phyloP scores from a whole-genome alignment of 352 stramenopile species.

The Stephanocyclus meneghinianus region DNA sequence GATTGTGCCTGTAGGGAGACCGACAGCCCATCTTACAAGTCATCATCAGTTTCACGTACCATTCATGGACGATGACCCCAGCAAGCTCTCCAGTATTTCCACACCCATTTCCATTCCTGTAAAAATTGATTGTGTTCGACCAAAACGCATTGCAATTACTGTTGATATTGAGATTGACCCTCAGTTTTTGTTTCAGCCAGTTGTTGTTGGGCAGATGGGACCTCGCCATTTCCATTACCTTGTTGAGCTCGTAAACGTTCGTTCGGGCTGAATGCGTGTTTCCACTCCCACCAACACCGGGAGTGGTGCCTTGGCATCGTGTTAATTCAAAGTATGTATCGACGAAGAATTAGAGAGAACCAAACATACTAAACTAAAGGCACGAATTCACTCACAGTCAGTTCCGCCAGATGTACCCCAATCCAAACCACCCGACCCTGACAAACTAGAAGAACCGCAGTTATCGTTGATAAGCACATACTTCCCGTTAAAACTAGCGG shows the following conservation, averaged over 20 bases:
- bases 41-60: neutral
- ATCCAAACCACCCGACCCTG: slow-evolving; percentile 6
- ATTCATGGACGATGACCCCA: slow-evolving; percentile 32
- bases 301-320: neutral
- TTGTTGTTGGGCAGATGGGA: slow-evolving; percentile 29
- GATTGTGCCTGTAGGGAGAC: neutral
- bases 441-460: slow-evolving; percentile 14
- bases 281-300: slow-evolving; percentile 9
- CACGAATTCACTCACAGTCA: slow-evolving; percentile 10
- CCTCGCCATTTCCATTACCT: slow-evolving; percentile 32
- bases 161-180: slow-evolving; percentile 32
- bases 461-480: slow-evolving; percentile 16
- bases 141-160: slow-evolving; percentile 31
- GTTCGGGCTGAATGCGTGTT: slow-evolving; percentile 35
- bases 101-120: slow-evolving; percentile 16
- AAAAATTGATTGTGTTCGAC: slow-evolving; percentile 33
- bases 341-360: neutral
- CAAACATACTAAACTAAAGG: neutral
- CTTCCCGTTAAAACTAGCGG: slow-evolving; percentile 7
- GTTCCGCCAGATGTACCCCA: slow-evolving; percentile 12
- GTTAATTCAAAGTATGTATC: neutral
- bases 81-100: slow-evolving; percentile 28
- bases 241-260: slow-evolving; percentile 37
- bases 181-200: slow-evolving; percentile 24
- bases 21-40: neutral